A percentile compares a stretch with the other conserved stretches of the same genome.
phyloP scores from a whole-genome alignment of 352 stramenopile species.

The Halophytophthora batemanensis region DNA sequence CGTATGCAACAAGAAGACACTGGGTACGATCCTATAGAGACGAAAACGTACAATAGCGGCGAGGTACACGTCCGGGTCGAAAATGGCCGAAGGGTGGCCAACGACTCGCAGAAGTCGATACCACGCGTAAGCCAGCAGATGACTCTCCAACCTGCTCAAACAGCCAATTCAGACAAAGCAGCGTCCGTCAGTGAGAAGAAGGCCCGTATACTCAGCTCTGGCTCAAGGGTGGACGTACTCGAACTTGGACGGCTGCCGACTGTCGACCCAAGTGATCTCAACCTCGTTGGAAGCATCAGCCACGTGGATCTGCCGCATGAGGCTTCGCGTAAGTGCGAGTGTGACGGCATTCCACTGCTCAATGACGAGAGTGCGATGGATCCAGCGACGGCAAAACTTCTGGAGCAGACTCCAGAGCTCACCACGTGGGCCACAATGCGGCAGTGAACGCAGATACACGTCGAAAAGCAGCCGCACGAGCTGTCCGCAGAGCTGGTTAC shows the following conservation, averaged over 20 bases:
- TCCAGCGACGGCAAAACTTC: conserved; percentile 86
- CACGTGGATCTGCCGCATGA: conserved; percentile 72
- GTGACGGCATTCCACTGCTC: conserved; percentile 85
- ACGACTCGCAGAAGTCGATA: conserved; percentile 82
- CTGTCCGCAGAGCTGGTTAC: conserved; percentile 70
- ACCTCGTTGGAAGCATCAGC: conserved; percentile 54
- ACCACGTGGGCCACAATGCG: conserved; percentile 59
- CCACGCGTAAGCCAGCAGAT: conserved; percentile 79
- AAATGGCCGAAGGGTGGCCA: conserved; percentile 76
- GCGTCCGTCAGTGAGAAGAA: neutral
- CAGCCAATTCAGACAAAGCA: neutral
- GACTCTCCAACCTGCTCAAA: conserved; percentile 44
- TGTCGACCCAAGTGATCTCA: conserved; percentile 75
- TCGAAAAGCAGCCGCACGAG: conserved; percentile 79
- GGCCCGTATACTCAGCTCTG: neutral
- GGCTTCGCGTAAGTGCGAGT: conserved; percentile 63
- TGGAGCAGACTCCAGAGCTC: conserved; percentile 80
- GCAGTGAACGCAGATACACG: conserved; percentile 70
- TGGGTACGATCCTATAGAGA: neutral
- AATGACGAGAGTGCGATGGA: conserved; percentile 81
- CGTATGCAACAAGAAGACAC: neutral
- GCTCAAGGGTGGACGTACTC: conserved; percentile 27
- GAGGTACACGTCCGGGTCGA: conserved; percentile 82
- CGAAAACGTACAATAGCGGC: conserved; percentile 51
- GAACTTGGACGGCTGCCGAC: conserved; percentile 57